These are phyloP conservation scores for Solanum gracilifrons DNA, from an alignment of 257 asterid genomes.

Conservation along the genomic window DNA sequence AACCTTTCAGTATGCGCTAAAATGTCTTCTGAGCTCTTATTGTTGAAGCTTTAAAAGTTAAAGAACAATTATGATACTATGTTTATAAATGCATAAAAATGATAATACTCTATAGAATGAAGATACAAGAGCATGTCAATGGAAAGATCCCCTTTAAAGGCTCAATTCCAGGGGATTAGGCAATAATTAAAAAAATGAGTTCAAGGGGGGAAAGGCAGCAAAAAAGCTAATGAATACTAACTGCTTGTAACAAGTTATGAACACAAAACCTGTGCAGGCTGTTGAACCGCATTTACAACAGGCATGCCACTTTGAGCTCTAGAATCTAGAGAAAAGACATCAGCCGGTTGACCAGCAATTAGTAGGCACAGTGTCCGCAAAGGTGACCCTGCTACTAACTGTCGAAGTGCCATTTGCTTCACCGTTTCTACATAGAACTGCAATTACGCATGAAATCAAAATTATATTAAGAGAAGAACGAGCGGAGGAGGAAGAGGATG, in stretches of 20 bases:
- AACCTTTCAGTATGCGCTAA: neutral
- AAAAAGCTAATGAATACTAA: neutral
- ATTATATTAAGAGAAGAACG: neutral
- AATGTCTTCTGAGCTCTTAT: neutral
- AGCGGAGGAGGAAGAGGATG: neutral
- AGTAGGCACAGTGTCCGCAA: slow-evolving; percentile 87
- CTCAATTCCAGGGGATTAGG: neutral
- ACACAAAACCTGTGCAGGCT: slow-evolving; percentile 55
- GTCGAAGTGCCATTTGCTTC: slow-evolving; percentile 88
- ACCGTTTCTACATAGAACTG: slow-evolving; percentile 90
- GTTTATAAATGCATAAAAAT: neutral
- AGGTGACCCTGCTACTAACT: slow-evolving; percentile 88
- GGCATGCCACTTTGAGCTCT: slow-evolving; percentile 31
- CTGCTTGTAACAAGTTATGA: neutral
- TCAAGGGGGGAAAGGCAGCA: neutral
- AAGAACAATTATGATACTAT: neutral
- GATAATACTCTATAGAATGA: neutral
- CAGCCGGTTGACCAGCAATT: slow-evolving; percentile 94
- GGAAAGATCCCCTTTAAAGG: neutral
- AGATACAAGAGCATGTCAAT: neutral
- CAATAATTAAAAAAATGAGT: neutral
- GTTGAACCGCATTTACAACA: slow-evolving; percentile 45
- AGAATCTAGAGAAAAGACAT: slow-evolving; percentile 55
- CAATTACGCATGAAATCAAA: neutral
- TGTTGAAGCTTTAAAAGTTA: neutral